Conservation (phyloP, 2,329 filamentous ascomycete genomes). For the Boeremia lycopersici region DNA sequence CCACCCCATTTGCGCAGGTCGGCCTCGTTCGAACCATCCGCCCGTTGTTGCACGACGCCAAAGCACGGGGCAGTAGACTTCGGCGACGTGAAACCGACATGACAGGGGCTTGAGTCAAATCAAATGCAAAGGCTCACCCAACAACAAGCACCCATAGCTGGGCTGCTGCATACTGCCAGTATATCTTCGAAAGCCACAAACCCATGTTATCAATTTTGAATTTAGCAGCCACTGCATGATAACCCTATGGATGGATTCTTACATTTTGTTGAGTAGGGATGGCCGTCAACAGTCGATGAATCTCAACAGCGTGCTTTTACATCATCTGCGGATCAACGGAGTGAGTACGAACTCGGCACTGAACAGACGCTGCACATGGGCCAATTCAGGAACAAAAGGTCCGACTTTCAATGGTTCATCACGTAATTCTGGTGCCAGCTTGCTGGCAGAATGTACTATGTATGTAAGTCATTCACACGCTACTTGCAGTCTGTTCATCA, state of each 20-base stretch:
- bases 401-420: too few species aligned
- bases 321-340: too few species aligned
- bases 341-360: too few species aligned
- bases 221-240: too few species aligned
- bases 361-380: too few species aligned
- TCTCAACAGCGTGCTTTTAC: too few species aligned
- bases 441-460: neutral
- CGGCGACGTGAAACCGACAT: slow-evolving; percentile 1
- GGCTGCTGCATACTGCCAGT: neutral
- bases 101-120: neutral
- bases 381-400: too few species aligned
- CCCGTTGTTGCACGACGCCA: slow-evolving; percentile 4
- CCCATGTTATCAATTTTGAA: neutral
- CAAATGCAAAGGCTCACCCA: neutral
- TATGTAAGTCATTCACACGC: neutral
- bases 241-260: too few species aligned
- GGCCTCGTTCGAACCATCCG: slow-evolving; percentile 3
- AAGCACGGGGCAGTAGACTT: neutral
- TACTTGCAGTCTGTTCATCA: neutral
- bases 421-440: too few species aligned
- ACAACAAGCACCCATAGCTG: neutral
- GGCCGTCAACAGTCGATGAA: too few species aligned
- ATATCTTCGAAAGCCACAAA: too few species aligned
- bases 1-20: neutral
- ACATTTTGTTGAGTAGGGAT: too few species aligned